Evolutionary conservation across 805 yeast genomes (phyloP).

Genomic region (Maudiozyma turicensis): DNA sequence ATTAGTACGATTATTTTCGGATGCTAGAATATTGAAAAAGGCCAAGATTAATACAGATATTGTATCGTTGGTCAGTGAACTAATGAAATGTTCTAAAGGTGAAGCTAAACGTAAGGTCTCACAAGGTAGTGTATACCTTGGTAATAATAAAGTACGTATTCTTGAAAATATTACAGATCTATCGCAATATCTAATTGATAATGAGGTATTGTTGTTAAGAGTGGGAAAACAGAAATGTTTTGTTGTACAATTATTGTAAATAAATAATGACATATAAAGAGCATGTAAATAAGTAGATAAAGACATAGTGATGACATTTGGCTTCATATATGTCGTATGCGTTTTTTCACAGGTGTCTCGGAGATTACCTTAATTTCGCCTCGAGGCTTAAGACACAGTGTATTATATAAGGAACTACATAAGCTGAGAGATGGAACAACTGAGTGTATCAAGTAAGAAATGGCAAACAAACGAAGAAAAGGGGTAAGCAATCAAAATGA

Average conservation of each 20-base stretch:
- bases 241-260: conserved; percentile 30
- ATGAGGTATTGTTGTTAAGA: conserved; percentile 51
- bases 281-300: not conserved
- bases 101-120: conserved; percentile 54
- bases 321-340: too few species aligned
- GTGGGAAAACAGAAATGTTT: conserved; percentile 64
- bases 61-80: conserved; percentile 41
- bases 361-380: too few species aligned
- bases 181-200: conserved; percentile 46
- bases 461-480: too few species aligned
- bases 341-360: too few species aligned
- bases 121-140: conserved; percentile 67
- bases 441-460: too few species aligned
- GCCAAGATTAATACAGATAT: conserved; percentile 29
- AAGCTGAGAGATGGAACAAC: too few species aligned
- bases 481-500: not conserved
- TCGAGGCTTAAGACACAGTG: too few species aligned
- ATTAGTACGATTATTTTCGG: conserved; percentile 10
- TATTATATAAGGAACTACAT: too few species aligned
- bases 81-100: conserved; percentile 41
- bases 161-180: conserved; percentile 38
- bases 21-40: conserved; percentile 14
- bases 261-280: not conserved
- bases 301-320: too few species aligned
- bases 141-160: conserved; percentile 46